Evolutionary conservation across 345 rosid species (phyloP).

Genomic region (Eucalyptus melliodora): DNA sequence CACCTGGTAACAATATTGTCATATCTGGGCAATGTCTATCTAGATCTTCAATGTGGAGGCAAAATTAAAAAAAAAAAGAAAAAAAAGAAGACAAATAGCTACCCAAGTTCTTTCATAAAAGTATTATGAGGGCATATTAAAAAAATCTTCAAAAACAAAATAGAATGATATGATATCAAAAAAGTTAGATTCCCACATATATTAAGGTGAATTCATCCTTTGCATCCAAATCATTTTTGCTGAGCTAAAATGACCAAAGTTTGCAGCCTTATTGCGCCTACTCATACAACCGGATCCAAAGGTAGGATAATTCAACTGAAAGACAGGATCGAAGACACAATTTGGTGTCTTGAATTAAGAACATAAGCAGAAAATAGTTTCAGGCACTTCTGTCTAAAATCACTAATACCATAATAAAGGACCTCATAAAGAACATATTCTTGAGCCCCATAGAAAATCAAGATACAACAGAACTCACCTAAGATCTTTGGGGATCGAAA

Average conservation of each 20-base stretch:
- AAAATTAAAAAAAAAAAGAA: background rate
- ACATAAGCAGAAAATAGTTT: background rate
- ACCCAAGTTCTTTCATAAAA: background rate
- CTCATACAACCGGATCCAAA: background rate
- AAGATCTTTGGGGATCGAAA: slow-evolving; percentile 61
- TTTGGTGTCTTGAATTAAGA: background rate
- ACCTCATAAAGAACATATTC: background rate
- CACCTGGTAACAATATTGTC: background rate
- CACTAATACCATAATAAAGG: background rate
- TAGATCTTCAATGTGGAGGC: background rate
- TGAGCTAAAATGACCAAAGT: background rate
- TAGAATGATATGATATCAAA: background rate
- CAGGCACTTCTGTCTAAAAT: background rate
- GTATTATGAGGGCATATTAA: background rate
- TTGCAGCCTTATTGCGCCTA: background rate
- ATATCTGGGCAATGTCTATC: background rate
- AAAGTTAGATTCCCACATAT: background rate
- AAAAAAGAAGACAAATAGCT: background rate
- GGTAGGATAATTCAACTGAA: background rate
- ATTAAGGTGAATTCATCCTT: background rate
- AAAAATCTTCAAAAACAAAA: background rate
- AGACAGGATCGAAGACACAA: background rate
- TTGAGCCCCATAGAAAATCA: background rate
- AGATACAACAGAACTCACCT: slow-evolving; percentile 23
- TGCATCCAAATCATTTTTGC: background rate